Base-by-base conservation (phyloP, 768 basidiomycete species). In the Amanita molliuscula region DNA sequence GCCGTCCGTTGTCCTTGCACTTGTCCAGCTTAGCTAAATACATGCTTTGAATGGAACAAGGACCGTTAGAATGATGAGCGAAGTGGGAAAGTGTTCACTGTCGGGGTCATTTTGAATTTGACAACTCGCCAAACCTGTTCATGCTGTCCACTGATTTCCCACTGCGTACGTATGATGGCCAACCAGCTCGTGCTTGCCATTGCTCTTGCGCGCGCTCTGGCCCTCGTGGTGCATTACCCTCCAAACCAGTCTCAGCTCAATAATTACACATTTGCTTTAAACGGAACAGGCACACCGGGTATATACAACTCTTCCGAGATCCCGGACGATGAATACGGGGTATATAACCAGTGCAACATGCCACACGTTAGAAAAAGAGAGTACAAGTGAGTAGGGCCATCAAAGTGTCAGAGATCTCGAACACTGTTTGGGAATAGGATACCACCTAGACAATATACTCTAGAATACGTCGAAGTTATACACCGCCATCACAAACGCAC, bases 271-370 rank as follows among this genome's bases (percentile, higher is more conserved):
- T 71, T 67, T 53, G 71, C 56, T 2, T 48, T 76, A 20, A 62
- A 62, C 53, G 73, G 72, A 6, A 61, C 64, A 8, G 73, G 70
- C 8, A 63, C 71, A n/a, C 71, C 73, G 18, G 75, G 75, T 4
- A 73, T 75, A 2, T 75, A 66, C 57, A 66, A 61, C 51, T 72
- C 69, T 0, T 75, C 74, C 0, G 55, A 48, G 6, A 69, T 67
- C 6, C 68, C 73, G 1, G 56, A 69, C 33, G 48, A 62, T 2
- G 53, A 54, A 7, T 76, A 76, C 63, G 75, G 74, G 0, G 60
- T 58, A 16, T 76, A 74, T 50, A 75, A 75, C 52, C 75, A 74
- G 74, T 76, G 76, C 45, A 76, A 75, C 53, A 76, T 77, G 76
- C 75, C 76, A 2, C 76, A 76, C 62, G 73, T 73, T 1, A 61